A percentile compares a stretch with the other conserved stretches of the same genome.
Evolutionary conservation across 305 asterid species (phyloP).

Genomic region (Fraxinus paxiana): DNA sequence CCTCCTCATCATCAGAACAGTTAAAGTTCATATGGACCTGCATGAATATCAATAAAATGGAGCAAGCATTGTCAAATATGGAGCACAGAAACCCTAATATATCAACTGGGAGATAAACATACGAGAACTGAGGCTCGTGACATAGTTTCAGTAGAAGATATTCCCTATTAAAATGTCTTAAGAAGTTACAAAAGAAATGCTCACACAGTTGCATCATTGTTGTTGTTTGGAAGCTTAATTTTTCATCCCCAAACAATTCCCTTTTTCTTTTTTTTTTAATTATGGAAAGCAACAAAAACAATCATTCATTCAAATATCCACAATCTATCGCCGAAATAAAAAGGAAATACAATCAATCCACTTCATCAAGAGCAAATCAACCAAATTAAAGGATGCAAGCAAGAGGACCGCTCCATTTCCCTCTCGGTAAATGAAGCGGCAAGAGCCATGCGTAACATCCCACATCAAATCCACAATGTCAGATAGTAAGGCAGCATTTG

Average conservation of each 20-base stretch:
- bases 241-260: not conserved
- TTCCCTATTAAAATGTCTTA: not conserved
- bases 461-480: not conserved
- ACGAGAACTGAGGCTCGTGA: not conserved
- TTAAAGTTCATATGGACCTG: conserved; percentile 37
- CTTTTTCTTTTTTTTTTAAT: too few relatives aligned
- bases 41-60: conserved; percentile 24
- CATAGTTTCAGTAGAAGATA: not conserved
- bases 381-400: not conserved
- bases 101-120: not conserved
- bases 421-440: not conserved
- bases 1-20: conserved; percentile 41
- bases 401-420: not conserved
- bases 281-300: not conserved
- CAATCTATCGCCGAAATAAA: not conserved
- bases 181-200: not conserved
- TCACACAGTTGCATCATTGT: not conserved
- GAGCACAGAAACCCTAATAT: not conserved
- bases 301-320: not conserved
- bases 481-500: not conserved
- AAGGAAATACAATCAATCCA: not conserved
- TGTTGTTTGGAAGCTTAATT: not conserved
- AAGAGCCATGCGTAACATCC: not conserved
- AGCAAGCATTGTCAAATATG: not conserved
- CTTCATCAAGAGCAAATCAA: not conserved